Conservation (phyloP, 805 yeast species). For the Vanderwaltozyma tropicalis region DNA sequence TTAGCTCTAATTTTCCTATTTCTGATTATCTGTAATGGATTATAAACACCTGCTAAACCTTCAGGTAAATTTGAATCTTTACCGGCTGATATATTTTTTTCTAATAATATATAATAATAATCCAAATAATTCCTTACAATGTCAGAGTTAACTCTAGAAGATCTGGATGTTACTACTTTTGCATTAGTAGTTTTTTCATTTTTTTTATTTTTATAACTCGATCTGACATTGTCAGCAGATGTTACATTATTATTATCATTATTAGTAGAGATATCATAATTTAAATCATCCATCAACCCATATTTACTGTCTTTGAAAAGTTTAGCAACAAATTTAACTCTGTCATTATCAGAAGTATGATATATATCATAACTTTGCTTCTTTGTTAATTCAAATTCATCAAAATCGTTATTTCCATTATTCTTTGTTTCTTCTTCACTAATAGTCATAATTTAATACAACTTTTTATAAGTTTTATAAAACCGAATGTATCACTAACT, state of each 20-base stretch:
- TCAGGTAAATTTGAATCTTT: conserved; percentile 25
- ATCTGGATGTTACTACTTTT: conserved; percentile 7
- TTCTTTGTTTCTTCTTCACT: too few relatives aligned
- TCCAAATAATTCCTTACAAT: conserved; percentile 31
- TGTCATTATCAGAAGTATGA: neutral
- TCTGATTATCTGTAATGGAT: conserved; percentile 75
- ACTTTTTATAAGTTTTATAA: too few relatives aligned
- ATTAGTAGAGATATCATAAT: conserved; percentile 7
- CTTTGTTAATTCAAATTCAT: neutral
- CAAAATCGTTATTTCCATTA: neutral
- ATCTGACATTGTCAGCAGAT: neutral
- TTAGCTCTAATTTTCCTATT: conserved; percentile 51
- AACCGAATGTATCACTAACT: too few relatives aligned
- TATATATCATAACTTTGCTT: neutral
- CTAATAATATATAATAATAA: conserved; percentile 40
- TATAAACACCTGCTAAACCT: conserved; percentile 59
- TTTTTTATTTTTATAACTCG: neutral
- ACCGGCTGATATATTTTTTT: conserved; percentile 29
- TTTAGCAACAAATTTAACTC: conserved; percentile 17
- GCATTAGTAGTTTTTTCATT: neutral
- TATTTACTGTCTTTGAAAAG: conserved; percentile 20
- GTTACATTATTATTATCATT: neutral
- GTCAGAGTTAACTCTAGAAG: conserved; percentile 23
- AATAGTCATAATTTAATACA: too few relatives aligned
- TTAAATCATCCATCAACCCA: conserved; percentile 26